phyloP scores from a whole-genome alignment of 2,329 filamentous ascomycete genomes.

The Colletotrichum limetticola region DNA sequence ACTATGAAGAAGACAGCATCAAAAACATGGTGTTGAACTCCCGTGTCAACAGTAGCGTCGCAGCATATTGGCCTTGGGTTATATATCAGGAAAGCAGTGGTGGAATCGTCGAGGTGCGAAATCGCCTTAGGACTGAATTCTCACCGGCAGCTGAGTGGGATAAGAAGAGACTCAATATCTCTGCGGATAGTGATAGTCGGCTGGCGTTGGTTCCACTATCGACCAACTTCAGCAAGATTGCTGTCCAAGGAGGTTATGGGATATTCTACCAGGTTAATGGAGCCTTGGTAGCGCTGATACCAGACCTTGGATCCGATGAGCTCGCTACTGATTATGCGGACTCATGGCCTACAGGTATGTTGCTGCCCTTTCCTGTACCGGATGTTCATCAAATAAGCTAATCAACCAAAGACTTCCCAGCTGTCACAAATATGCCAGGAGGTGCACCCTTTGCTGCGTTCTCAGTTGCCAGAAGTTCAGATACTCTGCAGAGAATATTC shows the following conservation, averaged over 20 bases:
- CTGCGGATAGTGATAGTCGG: background rate
- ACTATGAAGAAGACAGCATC: constrained; percentile 5
- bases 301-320: background rate
- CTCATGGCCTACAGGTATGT: background rate
- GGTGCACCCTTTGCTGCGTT: background rate
- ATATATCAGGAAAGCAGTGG: background rate
- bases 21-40: background rate
- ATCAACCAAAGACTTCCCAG: background rate
- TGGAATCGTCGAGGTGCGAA: constrained; percentile 9
- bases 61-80: constrained; percentile 8
- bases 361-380: background rate
- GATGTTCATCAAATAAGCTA: background rate
- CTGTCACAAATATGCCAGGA: background rate
- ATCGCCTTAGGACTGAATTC: background rate
- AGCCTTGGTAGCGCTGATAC: background rate
- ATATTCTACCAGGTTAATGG: background rate
- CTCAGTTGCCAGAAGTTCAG: constrained; percentile 5
- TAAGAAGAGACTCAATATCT: background rate
- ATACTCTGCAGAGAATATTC: background rate
- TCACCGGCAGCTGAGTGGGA: background rate
- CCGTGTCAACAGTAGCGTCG: background rate
- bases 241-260: constrained; percentile 3
- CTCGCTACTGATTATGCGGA: background rate
- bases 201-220: constrained; percentile 9
- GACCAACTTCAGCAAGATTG: constrained; percentile 9